Evolutionary conservation across 805 yeast genomes (phyloP).

Genomic region (Cyberlindnera mrakii): DNA sequence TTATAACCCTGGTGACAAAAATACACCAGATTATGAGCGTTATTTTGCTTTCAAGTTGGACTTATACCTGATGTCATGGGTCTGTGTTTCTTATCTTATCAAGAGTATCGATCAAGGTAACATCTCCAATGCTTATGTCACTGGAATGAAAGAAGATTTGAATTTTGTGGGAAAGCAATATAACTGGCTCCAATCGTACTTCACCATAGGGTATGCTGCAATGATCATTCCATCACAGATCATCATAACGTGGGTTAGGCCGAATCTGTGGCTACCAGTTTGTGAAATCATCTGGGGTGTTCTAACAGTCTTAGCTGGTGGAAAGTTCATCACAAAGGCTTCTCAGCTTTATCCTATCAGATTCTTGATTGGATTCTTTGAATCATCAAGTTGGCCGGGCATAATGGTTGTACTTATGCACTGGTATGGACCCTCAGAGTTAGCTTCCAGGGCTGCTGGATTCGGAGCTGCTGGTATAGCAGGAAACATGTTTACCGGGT

Average conservation of each 20-base stretch:
- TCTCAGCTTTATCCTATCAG: slow-evolving; percentile 46
- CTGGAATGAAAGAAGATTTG: slow-evolving; percentile 44
- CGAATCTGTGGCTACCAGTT: slow-evolving; percentile 31
- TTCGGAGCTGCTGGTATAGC: slow-evolving; percentile 47
- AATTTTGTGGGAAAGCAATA: slow-evolving; percentile 49
- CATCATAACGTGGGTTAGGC: slow-evolving; percentile 1
- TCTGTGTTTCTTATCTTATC: slow-evolving; percentile 1
- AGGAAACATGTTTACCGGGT: slow-evolving; percentile 47
- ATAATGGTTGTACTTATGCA: slow-evolving; percentile 47
- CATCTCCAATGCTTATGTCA: slow-evolving; percentile 47
- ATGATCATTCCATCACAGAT: slow-evolving; percentile 43
- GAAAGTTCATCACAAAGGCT: slow-evolving; percentile 53
- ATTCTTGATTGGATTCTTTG: slow-evolving; percentile 51
- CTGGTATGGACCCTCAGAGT: slow-evolving; percentile 42
- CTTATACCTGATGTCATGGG: slow-evolving; percentile 3
- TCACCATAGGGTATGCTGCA: slow-evolving; percentile 43
- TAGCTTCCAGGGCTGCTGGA: slow-evolving; percentile 44
- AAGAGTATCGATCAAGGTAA: slow-evolving; percentile 38
- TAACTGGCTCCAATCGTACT: slow-evolving; percentile 44
- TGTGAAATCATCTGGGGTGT: slow-evolving; percentile 41
- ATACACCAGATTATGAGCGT: slow-evolving; percentile 1
- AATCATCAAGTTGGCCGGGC: slow-evolving; percentile 46
- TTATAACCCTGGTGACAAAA: slow-evolving; percentile 1
- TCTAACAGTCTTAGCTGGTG: slow-evolving; percentile 41
- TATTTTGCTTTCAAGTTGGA: slow-evolving; percentile 4